Conservation (phyloP, 305 asterid species). For the Rubia balearica region DNA sequence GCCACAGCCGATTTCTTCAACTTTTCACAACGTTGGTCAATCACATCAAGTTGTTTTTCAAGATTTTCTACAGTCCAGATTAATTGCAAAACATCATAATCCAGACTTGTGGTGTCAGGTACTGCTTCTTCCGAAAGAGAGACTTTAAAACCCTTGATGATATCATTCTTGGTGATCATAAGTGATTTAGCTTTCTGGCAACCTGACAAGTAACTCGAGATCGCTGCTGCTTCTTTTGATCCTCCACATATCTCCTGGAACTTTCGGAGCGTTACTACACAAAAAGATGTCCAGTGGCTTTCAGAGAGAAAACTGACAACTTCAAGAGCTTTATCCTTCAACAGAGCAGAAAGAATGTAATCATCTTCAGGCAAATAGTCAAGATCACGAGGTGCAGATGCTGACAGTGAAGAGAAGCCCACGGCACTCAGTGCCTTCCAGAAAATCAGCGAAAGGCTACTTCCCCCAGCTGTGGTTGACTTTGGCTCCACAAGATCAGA, state of each 20-base stretch:
- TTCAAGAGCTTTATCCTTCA: slow-evolving; percentile 59
- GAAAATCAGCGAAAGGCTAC: slow-evolving; percentile 40
- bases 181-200: slow-evolving; percentile 46
- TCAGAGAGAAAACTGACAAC: slow-evolving; percentile 48
- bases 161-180: slow-evolving; percentile 33
- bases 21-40: slow-evolving; percentile 58
- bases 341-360: slow-evolving; percentile 40
- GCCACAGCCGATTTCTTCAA: slow-evolving; percentile 48
- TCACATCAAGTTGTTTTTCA: slow-evolving; percentile 56
- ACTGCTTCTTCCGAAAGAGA: slow-evolving; percentile 52
- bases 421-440: slow-evolving; percentile 34
- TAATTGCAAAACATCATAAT: slow-evolving; percentile 60
- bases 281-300: slow-evolving; percentile 60
- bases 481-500: slow-evolving; percentile 25
- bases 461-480: slow-evolving; percentile 13
- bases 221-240: slow-evolving; percentile 47
- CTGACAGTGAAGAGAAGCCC: slow-evolving; percentile 21
- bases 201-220: slow-evolving; percentile 53
- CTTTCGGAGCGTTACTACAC: slow-evolving; percentile 56
- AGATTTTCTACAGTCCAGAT: slow-evolving; percentile 61
- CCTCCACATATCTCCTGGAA: slow-evolving; percentile 59
- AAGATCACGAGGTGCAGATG: slow-evolving; percentile 13
- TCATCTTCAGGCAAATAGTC: slow-evolving; percentile 35
- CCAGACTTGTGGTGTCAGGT: slow-evolving; percentile 43
- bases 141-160: slow-evolving; percentile 75